Evolutionary conservation across 1,139 yeast species (phyloP).

Genomic region (Suhomyces terraborum): DNA sequence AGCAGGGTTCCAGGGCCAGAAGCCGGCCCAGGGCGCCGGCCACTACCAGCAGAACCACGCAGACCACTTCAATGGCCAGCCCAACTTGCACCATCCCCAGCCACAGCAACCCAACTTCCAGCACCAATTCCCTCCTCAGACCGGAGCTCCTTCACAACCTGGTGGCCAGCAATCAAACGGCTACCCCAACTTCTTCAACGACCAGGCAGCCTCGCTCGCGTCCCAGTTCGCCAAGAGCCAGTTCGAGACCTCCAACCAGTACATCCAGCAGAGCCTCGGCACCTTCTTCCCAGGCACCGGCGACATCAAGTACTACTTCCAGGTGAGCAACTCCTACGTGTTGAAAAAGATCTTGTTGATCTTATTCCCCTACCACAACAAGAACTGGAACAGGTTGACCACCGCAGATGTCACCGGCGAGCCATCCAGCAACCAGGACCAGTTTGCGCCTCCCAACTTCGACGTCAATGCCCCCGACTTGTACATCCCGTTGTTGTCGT

Average conservation of each 20-base stretch:
- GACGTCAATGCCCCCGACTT: constrained; percentile 96
- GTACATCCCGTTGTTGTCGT: constrained; percentile 93
- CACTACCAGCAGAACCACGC: constrained; percentile 19
- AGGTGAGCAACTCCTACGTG: constrained; percentile 88
- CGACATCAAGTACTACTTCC: constrained; percentile 81
- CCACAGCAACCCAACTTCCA: constrained; percentile 30
- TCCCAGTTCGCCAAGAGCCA: constrained; percentile 88
- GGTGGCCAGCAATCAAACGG: constrained; percentile 19
- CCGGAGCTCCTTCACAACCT: constrained; percentile 18
- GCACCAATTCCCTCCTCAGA: constrained; percentile 14
- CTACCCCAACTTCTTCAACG: constrained; percentile 56
- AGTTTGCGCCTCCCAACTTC: constrained; percentile 69
- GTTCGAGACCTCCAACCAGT: constrained; percentile 67
- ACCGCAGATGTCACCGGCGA: constrained; percentile 40
- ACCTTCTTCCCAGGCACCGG: constrained; percentile 51
- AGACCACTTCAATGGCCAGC: constrained; percentile 15
- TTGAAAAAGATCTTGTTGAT: constrained; percentile 70
- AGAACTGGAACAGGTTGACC: constrained; percentile 69
- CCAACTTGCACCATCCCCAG: constrained; percentile 37
- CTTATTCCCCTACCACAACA: constrained; percentile 83
- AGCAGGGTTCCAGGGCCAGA: constrained; percentile 23
- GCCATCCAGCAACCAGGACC: constrained; percentile 32
- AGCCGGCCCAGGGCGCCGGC: no score
- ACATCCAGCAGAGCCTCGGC: constrained; percentile 70
- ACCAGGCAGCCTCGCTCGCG: constrained; percentile 84